These are phyloP conservation scores for Juglanconis juglandina DNA, from an alignment of 2,329 filamentous ascomycete genomes.

Conservation along the genomic window DNA sequence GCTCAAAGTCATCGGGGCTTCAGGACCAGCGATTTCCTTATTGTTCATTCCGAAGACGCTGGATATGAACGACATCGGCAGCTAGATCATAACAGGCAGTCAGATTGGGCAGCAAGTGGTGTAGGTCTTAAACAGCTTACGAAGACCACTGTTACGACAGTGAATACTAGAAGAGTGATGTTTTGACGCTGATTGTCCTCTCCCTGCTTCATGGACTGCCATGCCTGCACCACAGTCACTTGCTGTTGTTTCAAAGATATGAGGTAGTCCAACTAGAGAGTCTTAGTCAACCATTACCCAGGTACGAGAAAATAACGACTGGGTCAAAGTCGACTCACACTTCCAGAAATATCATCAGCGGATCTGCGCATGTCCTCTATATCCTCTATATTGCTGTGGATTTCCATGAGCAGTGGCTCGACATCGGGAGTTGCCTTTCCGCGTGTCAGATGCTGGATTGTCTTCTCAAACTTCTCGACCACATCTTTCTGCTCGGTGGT, in stretches of 20 bases:
- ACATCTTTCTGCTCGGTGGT: conserved; percentile 33
- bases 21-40: conserved; percentile 22
- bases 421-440: conserved; percentile 18
- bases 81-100: conserved; percentile 15
- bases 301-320: neutral
- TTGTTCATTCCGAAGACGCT: conserved; percentile 39
- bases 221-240: conserved; percentile 41
- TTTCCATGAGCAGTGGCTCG: conserved; percentile 9
- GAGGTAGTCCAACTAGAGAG: conserved; percentile 32
- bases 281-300: neutral
- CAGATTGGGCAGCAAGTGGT: too few species aligned
- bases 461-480: conserved; percentile 25
- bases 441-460: conserved; percentile 18
- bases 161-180: conserved; percentile 43
- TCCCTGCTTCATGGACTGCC: conserved; percentile 35
- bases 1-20: conserved; percentile 12
- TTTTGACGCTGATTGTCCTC: conserved; percentile 40
- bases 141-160: conserved; percentile 44
- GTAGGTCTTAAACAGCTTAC: conserved; percentile 25
- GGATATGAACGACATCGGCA: conserved; percentile 37
- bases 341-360: conserved; percentile 30
- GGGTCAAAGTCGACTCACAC: conserved; percentile 23
- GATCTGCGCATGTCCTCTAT: conserved; percentile 30
- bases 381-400: conserved; percentile 30
- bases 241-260: conserved; percentile 44